Percentiles rank a stretch among this genome's conserved stretches.
Conservation (phyloP, 2,329 filamentous ascomycete genomes). For the Diaporthe caulivora region DNA sequence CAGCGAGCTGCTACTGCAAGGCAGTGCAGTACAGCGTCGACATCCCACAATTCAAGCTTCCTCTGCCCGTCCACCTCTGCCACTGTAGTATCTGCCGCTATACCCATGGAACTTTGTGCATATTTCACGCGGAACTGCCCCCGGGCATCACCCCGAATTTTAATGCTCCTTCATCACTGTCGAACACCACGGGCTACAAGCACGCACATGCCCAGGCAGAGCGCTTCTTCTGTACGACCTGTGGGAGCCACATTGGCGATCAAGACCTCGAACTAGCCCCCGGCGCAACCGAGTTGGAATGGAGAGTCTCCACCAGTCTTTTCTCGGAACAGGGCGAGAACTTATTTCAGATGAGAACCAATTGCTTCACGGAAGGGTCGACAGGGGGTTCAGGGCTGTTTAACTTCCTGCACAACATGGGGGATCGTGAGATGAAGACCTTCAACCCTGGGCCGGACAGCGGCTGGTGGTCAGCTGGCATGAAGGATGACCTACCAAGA, state of each 20-base stretch:
- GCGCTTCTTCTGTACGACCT: constrained; percentile 59
- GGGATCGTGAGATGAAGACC: constrained; percentile 46
- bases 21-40: constrained; percentile 57
- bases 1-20: constrained; percentile 60
- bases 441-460: constrained; percentile 53
- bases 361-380: constrained; percentile 53
- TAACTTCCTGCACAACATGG: constrained; percentile 50
- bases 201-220: constrained; percentile 46
- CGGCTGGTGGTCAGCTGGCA: constrained; percentile 43
- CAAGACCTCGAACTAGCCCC: constrained; percentile 48
- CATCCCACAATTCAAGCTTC: constrained; percentile 53
- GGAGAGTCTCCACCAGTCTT: constrained; percentile 55
- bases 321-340: constrained; percentile 52
- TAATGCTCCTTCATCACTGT: constrained; percentile 53
- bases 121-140: constrained; percentile 56
- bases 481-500: constrained; percentile 35
- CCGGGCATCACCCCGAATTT: constrained; percentile 52
- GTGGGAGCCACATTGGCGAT: constrained; percentile 59
- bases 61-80: constrained; percentile 58
- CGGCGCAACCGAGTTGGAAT: constrained; percentile 45
- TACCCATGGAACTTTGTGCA: constrained; percentile 55
- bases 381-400: constrained; percentile 52
- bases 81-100: constrained; percentile 61
- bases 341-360: constrained; percentile 51
- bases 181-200: constrained; percentile 54